Evolutionary conservation across 768 basidiomycete species (phyloP).

Genomic region (Mrakia frigida): DNA sequence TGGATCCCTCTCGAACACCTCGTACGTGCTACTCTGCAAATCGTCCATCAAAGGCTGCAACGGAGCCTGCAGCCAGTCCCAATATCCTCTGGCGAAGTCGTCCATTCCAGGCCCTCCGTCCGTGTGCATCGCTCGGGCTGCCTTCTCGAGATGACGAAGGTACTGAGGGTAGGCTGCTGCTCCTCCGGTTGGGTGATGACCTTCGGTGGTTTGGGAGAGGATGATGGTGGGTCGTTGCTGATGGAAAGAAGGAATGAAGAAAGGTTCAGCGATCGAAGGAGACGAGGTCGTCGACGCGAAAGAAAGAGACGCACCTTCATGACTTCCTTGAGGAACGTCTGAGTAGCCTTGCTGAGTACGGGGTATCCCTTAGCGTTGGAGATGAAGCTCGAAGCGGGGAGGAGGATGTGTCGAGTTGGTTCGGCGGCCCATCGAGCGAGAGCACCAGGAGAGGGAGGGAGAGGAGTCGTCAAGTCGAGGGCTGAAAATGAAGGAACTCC

Average conservation of each 20-base stretch:
- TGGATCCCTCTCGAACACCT: constrained; percentile 96
- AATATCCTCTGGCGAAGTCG: constrained; percentile 84
- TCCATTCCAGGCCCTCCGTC: constrained; percentile 67
- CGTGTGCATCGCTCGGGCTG: constrained; percentile 48
- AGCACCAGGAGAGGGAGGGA: constrained; percentile 70
- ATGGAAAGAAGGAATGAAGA: constrained; percentile 15
- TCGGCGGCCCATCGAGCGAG: constrained; percentile 88
- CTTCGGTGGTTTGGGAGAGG: constrained; percentile 61
- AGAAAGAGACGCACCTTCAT: constrained; percentile 62
- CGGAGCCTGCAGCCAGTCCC: constrained; percentile 91
- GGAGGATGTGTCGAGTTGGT: constrained; percentile 77
- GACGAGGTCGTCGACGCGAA: no score
- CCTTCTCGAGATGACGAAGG: constrained; percentile 42
- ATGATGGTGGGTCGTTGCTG: constrained; percentile 84
- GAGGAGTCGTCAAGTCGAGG: constrained; percentile 81
- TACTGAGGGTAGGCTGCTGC: constrained; percentile 87
- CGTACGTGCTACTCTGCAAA: constrained; percentile 88
- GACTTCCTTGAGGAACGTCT: constrained; percentile 80
- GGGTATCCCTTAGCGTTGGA: constrained; percentile 95
- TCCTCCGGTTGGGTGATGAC: constrained; percentile 72
- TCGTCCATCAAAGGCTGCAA: constrained; percentile 98
- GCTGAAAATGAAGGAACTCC: constrained; percentile 50
- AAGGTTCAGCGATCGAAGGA: not conserved
- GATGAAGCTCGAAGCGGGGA: constrained; percentile 87
- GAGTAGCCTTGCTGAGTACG: constrained; percentile 87